Evolutionary conservation across 2,329 filamentous ascomycete genomes (phyloP), one percentile per base, ranked within the genome.

Genomic region (Dactylellina haptotyla): DNA sequence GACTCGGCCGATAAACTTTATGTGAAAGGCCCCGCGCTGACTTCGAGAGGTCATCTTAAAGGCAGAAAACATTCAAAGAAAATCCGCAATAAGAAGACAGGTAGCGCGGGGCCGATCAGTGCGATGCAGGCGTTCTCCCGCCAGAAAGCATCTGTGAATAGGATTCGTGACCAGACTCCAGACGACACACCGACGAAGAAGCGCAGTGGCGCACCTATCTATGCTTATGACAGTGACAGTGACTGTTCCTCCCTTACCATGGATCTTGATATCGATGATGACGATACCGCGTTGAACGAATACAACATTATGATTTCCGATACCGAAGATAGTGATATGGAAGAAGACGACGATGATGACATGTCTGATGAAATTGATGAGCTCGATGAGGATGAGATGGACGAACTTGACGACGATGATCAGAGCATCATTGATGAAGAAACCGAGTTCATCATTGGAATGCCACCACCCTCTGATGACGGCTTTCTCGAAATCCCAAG

Each of bases 21-120:
- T 75, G 70, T 75, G 50, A 75, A 75, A 57, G 70, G 70, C 70
- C 70, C 70, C 70, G 70, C 64, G 37, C 70, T 73, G 69, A 73
- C 69, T 61, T 73, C 69, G 39, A 73, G 61, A 73, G 69, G 69
- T 73, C 69, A 73, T 73, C 69, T 73, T 73, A 73, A 73, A 73
- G 69, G 69, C 54, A 73, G 37, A 56, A 73, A 73, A 66, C 61
- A 66, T 16, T 54, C 57, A 41, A 67, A 64, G 32, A 58, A 58
- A 48, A 64, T 69, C 23, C 69, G 62, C 54, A 74, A 74, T 74
- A 69, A 75, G 64, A 75, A 75, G 70, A 67, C 70, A 63, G 58
- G 50, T 51, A 73, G 59, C 54, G 70, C 70, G 64, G 64, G 64
- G 70, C 58, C 62, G 50, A 43, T 61, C 5, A 59, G 16, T 18